A percentile compares a stretch with the other conserved stretches of the same genome.
These are phyloP conservation scores for Rhytidiadelphus loreus DNA, from an alignment of 225 moss, liverwort and hornwort species.

Conservation along the genomic window DNA sequence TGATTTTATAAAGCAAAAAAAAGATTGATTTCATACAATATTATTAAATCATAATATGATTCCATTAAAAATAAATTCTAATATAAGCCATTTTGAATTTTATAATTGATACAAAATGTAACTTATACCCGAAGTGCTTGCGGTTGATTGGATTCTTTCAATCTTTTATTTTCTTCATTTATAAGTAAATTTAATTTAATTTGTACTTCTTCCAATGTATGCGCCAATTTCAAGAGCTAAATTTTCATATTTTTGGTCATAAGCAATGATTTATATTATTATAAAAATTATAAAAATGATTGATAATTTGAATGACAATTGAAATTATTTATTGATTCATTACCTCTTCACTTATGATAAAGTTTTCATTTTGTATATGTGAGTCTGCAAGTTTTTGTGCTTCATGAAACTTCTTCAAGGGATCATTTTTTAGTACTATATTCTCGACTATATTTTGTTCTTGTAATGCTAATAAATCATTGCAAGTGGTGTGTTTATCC, in stretches of 20 bases:
- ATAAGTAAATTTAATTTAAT: neutral
- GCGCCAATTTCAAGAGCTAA: neutral
- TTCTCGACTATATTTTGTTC: neutral
- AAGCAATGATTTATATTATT: neutral
- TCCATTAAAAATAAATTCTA: rapidly evolving
- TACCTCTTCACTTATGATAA: neutral
- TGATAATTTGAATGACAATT: too few species aligned
- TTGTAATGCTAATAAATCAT: neutral
- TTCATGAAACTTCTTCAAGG: neutral
- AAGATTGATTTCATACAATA: too few species aligned
- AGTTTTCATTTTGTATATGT: neutral
- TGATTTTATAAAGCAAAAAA: neutral
- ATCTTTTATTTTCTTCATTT: neutral
- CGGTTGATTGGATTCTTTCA: neutral
- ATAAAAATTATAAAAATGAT: too few species aligned
- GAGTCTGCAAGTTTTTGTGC: too few species aligned
- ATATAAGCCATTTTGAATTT: neutral
- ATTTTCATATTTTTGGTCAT: neutral
- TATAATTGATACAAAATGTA: neutral
- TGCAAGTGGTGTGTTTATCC: neutral
- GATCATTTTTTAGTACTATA: too few species aligned
- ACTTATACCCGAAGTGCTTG: neutral
- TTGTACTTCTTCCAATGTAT: neutral
- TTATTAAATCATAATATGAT: neutral
- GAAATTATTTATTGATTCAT: too few species aligned